Evolutionary conservation across 768 basidiomycete species (phyloP).

Genomic region (Suillus subluteus): DNA sequence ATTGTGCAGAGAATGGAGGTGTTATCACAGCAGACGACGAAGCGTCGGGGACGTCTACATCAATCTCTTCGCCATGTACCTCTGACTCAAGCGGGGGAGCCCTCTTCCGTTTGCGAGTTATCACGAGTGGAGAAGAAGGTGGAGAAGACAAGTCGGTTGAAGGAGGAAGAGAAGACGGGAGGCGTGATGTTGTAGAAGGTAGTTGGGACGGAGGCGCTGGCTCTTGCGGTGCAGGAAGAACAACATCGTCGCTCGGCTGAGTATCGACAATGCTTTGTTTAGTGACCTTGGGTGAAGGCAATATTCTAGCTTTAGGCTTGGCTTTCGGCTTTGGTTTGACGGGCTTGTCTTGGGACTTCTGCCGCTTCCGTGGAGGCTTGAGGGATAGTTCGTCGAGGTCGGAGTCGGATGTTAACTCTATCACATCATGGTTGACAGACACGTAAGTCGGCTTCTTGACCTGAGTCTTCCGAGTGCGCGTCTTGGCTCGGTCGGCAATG

Average conservation of each 20-base stretch:
- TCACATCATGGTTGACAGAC: constrained; percentile 35
- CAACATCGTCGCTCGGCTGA: constrained; percentile 22
- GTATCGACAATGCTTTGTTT: constrained; percentile 19
- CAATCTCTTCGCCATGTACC: constrained; percentile 20
- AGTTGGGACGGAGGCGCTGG: constrained; percentile 32
- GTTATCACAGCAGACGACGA: constrained; percentile 20
- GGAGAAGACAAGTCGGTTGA: constrained; percentile 28
- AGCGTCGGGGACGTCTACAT: constrained; percentile 9
- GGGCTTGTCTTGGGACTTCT: constrained; percentile 33
- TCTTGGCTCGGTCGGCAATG: constrained; percentile 65
- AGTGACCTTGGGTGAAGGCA: not conserved
- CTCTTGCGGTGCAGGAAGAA: constrained; percentile 39
- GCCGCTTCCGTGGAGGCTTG: constrained; percentile 30
- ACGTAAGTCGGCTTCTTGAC: constrained; percentile 18
- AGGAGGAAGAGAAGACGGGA: constrained; percentile 26
- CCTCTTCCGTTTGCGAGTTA: constrained; percentile 32
- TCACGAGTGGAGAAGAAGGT: constrained; percentile 26
- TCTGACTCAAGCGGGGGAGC: constrained; percentile 13
- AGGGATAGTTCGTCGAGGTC: constrained; percentile 43
- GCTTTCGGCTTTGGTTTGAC: constrained; percentile 29
- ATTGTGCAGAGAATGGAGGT: constrained; percentile 51
- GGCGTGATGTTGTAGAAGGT: constrained; percentile 35
- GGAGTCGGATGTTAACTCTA: constrained; percentile 47
- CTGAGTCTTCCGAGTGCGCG: constrained; percentile 45
- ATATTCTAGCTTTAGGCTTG: constrained; percentile 22